These are phyloP conservation scores for Phoma sp. DNA, from an alignment of 2,329 filamentous ascomycete species.

Conservation along the genomic window DNA sequence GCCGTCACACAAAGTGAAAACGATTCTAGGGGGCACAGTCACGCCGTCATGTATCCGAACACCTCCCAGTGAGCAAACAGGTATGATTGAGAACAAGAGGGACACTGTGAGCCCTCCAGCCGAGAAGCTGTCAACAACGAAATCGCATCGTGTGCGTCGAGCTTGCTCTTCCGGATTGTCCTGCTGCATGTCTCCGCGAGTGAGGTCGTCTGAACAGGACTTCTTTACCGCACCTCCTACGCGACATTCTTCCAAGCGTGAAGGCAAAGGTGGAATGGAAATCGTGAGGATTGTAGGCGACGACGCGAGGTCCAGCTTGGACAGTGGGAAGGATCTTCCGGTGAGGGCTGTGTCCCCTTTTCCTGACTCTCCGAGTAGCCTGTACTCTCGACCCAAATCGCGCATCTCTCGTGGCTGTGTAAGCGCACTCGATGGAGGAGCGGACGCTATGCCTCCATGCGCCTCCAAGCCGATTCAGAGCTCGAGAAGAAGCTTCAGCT, in stretches of 20 bases:
- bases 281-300: too few species aligned
- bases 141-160: not conserved
- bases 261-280: not conserved
- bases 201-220: constrained; percentile 12
- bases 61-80: not conserved
- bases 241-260: not conserved
- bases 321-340: too few species aligned
- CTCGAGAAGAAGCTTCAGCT: not conserved
- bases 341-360: not conserved
- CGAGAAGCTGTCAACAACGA: not conserved
- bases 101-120: not conserved
- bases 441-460: not conserved
- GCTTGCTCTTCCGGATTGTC: not conserved
- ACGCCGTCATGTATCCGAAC: not conserved
- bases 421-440: constrained; percentile 5
- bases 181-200: constrained; percentile 5
- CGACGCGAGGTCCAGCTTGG: too few species aligned
- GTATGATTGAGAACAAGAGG: too few species aligned
- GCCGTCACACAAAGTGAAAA: too few species aligned
- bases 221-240: constrained; percentile 26
- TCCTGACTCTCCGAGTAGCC: not conserved
- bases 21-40: too few species aligned
- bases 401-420: not conserved
- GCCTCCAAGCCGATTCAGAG: not conserved
- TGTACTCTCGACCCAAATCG: not conserved